Conservation (phyloP, 75 land plant species). For the Picea sitchensis region DNA sequence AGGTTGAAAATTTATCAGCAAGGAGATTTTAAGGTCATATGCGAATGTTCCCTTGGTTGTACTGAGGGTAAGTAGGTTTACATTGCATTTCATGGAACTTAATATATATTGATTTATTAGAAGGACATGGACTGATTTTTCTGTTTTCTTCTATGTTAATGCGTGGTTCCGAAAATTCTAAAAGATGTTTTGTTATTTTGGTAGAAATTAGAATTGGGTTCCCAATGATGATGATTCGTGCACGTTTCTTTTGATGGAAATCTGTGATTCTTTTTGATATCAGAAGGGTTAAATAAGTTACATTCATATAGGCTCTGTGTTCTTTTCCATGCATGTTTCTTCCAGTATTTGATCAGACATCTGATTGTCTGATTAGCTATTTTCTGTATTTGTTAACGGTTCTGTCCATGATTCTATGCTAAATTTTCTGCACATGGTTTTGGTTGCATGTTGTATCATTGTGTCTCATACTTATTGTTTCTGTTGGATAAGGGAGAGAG, state of each 20-base stretch:
- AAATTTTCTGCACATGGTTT: background rate
- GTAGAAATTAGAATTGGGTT: background rate
- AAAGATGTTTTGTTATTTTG: background rate
- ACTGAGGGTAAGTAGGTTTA: constrained; percentile 34
- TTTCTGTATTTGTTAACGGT: too few species aligned
- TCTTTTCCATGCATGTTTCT: too few species aligned
- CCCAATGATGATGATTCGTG: background rate
- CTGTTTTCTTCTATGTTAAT: background rate
- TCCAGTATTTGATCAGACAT: too few species aligned
- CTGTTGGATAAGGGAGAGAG: background rate
- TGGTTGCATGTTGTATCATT: background rate
- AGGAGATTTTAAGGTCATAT: constrained; percentile 55
- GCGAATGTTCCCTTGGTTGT: constrained; percentile 67
- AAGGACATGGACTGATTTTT: background rate
- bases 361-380: too few species aligned
- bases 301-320: too few species aligned
- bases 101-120: background rate
- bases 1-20: constrained; percentile 48
- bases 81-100: background rate
- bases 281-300: too few species aligned
- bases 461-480: background rate
- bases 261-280: background rate
- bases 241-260: background rate
- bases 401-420: background rate
- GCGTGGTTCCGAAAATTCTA: background rate